Evolutionary conservation across 78 protist species (phyloP).

Genomic region (Dictyostelium purpureum): DNA sequence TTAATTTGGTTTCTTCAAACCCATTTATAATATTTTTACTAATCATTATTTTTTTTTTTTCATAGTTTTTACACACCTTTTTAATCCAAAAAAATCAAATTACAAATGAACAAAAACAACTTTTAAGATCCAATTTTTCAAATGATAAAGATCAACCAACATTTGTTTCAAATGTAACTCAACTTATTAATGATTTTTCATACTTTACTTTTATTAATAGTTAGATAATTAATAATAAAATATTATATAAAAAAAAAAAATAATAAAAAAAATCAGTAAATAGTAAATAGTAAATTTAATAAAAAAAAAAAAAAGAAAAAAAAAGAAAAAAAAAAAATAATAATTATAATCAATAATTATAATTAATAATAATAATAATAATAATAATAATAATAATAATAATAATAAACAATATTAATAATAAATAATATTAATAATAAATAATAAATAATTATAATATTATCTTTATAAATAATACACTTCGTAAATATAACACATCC

Average conservation of each 20-base stretch:
- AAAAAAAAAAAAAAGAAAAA: background rate
- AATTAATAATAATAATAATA: background rate
- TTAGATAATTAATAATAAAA: background rate
- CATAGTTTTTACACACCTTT: conserved; percentile 12
- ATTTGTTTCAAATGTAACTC: conserved; percentile 13
- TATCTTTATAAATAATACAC: too few species aligned
- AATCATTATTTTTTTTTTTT: background rate
- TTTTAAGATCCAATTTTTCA: conserved; percentile 13
- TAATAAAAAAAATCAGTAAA: too few species aligned
- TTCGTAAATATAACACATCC: too few species aligned
- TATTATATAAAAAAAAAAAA: too few species aligned
- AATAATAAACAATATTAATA: background rate
- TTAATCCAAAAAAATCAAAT: background rate
- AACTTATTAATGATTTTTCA: conserved; percentile 53
- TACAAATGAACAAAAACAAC: conserved; percentile 37
- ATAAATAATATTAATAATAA: too few species aligned
- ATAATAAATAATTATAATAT: too few species aligned
- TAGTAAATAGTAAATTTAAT: background rate
- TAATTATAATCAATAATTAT: too few species aligned
- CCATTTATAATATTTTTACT: background rate
- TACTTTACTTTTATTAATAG: conserved; percentile 28
- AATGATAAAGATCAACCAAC: conserved; percentile 53
- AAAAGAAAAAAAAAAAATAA: background rate
- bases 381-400: background rate
- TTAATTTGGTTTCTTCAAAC: background rate